phyloP scores from a whole-genome alignment of 129 eudicot species.

The Arctium minus region DNA sequence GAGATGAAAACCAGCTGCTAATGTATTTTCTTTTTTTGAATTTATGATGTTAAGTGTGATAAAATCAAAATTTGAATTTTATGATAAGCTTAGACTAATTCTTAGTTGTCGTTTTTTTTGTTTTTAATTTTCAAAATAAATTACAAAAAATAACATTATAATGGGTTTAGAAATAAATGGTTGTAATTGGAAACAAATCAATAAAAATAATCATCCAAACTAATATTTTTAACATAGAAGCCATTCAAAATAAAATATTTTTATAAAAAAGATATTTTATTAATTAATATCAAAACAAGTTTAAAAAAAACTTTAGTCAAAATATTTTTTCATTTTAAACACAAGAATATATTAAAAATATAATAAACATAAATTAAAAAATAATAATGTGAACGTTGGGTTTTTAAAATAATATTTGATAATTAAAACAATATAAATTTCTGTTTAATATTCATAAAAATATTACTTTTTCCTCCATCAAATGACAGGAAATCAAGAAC shows the following conservation, averaged over 20 bases:
- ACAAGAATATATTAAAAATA: not conserved
- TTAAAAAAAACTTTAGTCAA: too few relatives aligned
- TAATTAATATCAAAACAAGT: too few relatives aligned
- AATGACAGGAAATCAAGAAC: not conserved
- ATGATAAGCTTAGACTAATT: not conserved
- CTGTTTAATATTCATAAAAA: not conserved
- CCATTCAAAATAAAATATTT: not conserved
- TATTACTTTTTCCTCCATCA: not conserved
- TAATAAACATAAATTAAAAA: not conserved
- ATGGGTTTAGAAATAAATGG: not conserved
- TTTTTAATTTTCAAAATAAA: not conserved
- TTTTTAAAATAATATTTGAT: not conserved
- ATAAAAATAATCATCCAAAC: not conserved
- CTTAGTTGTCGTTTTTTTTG: not conserved
- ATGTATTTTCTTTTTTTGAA: not conserved
- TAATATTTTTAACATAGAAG: not conserved
- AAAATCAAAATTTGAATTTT: not conserved
- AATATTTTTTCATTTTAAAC: not conserved
- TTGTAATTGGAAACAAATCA: slow-evolving; percentile 7
- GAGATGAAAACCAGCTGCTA: not conserved
- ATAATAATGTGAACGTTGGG: not conserved
- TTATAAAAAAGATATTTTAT: not conserved
- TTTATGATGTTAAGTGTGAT: not conserved
- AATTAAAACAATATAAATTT: not conserved
- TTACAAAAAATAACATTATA: not conserved